phyloP scores from a whole-genome alignment of 257 asterid genomes.

The Linaria vulgaris region DNA sequence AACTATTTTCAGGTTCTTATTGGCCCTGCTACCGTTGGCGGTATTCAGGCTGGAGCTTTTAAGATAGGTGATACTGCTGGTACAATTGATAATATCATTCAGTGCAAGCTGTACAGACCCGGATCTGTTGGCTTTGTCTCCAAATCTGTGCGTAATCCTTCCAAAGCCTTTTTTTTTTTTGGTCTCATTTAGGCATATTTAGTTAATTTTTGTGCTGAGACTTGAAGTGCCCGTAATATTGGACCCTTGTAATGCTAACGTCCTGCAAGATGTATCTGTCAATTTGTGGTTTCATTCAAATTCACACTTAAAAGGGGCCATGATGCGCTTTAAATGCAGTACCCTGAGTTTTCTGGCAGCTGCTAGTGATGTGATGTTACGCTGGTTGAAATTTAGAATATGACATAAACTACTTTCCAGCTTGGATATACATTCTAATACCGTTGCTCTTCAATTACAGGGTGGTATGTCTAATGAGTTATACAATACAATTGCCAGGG shows the following conservation, averaged over 20 bases:
- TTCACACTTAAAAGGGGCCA: not conserved
- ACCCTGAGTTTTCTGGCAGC: conserved; percentile 6
- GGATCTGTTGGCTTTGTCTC: conserved; percentile 99
- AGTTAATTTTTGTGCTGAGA: conserved; percentile 10
- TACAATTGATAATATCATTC: conserved; percentile 91
- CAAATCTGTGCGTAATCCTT: conserved; percentile 72
- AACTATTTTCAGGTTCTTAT: conserved; percentile 65
- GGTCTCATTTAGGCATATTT: not conserved
- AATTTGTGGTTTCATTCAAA: not conserved
- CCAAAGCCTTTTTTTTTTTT: conserved; percentile 5
- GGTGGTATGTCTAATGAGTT: conserved; percentile 99
- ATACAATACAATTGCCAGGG: conserved; percentile 95
- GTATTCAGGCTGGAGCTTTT: conserved; percentile 99
- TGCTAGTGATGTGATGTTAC: conserved; percentile 8
- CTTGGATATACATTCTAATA: conserved; percentile 23
- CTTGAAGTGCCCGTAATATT: no score
- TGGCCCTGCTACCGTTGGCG: conserved; percentile 99
- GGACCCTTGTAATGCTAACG: not conserved
- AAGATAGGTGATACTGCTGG: conserved; percentile 99
- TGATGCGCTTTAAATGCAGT: conserved; percentile 6
- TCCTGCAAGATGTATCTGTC: conserved; percentile 12
- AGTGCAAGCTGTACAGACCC: conserved; percentile 95
- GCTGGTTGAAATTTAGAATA: not conserved
- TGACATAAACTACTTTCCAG: conserved; percentile 3
- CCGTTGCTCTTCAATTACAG: conserved; percentile 43